A percentile compares a stretch with the other conserved stretches of the same genome.
Evolutionary conservation across 2,329 filamentous ascomycete genomes (phyloP).

Genomic region (Neofusicoccum sp.): DNA sequence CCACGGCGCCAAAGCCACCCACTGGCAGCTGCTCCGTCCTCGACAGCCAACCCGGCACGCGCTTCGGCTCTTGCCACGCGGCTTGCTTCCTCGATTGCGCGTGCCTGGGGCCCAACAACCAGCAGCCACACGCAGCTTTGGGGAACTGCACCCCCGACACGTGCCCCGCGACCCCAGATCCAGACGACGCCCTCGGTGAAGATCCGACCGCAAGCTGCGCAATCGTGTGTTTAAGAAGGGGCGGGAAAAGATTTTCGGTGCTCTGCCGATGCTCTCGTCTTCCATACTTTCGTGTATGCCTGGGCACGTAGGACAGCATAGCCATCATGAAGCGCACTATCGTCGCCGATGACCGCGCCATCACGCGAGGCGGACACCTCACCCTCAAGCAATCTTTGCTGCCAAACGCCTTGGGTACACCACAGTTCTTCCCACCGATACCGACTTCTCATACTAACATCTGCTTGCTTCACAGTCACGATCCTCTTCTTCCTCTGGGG

Average conservation of each 20-base stretch:
- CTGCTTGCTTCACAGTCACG: constrained; percentile 55
- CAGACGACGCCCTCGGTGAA: background rate
- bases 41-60: background rate
- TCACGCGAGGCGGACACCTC: constrained; percentile 25
- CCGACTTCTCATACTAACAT: background rate
- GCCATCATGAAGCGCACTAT: constrained; percentile 22
- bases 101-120: background rate
- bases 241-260: background rate
- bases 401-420: constrained; percentile 24
- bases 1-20: background rate
- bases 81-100: background rate
- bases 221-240: background rate
- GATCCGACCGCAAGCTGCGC: background rate
- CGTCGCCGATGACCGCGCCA: constrained; percentile 26
- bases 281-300: background rate
- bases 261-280: background rate
- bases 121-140: no score
- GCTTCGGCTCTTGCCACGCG: constrained; percentile 4
- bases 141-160: no score
- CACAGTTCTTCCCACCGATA: background rate
- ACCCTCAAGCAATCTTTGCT: constrained; percentile 25
- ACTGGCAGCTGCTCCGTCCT: background rate
- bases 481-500: constrained; percentile 89
- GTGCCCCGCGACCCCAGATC: background rate
- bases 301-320: background rate